Evolutionary conservation across 2,329 filamentous ascomycete species (phyloP).

Genomic region (Peltaster fructicola): DNA sequence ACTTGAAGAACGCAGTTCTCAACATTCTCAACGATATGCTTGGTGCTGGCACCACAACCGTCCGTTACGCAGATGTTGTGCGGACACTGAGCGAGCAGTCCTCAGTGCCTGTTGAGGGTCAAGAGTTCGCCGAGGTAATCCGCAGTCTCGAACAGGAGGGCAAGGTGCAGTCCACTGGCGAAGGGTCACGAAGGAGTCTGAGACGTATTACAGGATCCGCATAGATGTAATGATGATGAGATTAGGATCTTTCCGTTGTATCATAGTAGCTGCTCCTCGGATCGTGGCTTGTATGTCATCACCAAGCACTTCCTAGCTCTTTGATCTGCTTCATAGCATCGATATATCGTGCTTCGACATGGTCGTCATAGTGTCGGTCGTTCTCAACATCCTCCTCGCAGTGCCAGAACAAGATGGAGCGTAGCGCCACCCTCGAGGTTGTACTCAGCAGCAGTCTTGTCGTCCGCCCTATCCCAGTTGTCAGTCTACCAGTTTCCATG

Average conservation of each 20-base stretch:
- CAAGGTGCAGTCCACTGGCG: slow-evolving; percentile 59
- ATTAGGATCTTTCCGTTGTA: neutral
- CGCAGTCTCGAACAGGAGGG: slow-evolving; percentile 71
- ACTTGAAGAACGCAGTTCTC: slow-evolving; percentile 67
- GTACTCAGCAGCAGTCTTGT: slow-evolving; percentile 85
- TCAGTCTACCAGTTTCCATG: slow-evolving; percentile 1
- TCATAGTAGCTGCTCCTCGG: too few relatives aligned
- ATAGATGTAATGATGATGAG: slow-evolving; percentile 6
- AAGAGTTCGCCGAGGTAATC: slow-evolving; percentile 71
- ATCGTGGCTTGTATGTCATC: too few relatives aligned
- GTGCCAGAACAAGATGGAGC: slow-evolving; percentile 83
- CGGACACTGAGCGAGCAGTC: slow-evolving; percentile 54
- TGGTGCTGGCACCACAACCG: slow-evolving; percentile 41
- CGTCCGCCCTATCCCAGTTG: slow-evolving; percentile 55
- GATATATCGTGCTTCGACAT: too few relatives aligned
- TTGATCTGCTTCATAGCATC: too few relatives aligned
- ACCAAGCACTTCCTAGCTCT: too few relatives aligned
- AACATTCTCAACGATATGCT: slow-evolving; percentile 66
- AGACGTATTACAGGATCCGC: slow-evolving; percentile 49
- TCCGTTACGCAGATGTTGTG: slow-evolving; percentile 63
- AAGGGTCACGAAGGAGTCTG: slow-evolving; percentile 67
- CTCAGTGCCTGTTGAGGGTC: slow-evolving; percentile 50
- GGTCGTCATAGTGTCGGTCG: too few relatives aligned
- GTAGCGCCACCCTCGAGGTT: slow-evolving; percentile 81
- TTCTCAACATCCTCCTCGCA: slow-evolving; percentile 74